phyloP scores from a whole-genome alignment of 495 filamentous ascomycete species.

The Ramalina intermedia region DNA sequence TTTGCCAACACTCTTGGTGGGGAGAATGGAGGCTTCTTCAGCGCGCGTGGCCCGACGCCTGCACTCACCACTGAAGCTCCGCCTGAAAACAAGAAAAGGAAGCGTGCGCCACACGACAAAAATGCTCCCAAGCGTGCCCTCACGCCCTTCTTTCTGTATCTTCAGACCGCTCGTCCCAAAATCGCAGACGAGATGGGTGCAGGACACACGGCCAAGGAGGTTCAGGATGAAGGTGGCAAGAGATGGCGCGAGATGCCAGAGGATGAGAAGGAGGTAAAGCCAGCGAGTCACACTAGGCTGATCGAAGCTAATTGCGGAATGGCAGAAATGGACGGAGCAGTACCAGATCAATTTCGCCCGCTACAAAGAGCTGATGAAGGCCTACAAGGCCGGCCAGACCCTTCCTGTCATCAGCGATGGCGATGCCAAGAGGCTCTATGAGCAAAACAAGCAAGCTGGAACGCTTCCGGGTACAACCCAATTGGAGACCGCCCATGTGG shows the following conservation, averaged over 20 bases:
- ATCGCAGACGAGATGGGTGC: conserved; percentile 64
- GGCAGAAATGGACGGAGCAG: conserved; percentile 54
- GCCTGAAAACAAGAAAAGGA: conserved; percentile 62
- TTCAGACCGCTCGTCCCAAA: conserved; percentile 62
- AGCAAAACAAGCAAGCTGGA: conserved; percentile 35
- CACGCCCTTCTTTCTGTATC: conserved; percentile 89
- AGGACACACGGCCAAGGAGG: conserved; percentile 57
- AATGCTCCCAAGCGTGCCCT: conserved; percentile 88
- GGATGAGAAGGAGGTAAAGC: conserved; percentile 55
- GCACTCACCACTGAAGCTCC: conserved; percentile 25
- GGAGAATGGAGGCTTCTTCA: conserved; percentile 25
- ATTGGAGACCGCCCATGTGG: conserved; percentile 38
- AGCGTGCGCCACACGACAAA: conserved; percentile 69
- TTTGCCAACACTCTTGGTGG: conserved; percentile 28
- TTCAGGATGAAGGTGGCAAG: conserved; percentile 71
- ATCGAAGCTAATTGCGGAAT: conserved; percentile 4
- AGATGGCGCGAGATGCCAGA: conserved; percentile 60
- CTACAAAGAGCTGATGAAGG: conserved; percentile 57
- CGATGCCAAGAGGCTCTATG: conserved; percentile 46
- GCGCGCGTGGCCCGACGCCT: conserved; percentile 17
- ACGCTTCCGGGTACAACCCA: conserved; percentile 36
- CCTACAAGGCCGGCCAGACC: conserved; percentile 45
- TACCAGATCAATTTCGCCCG: conserved; percentile 63
- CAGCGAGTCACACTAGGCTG: neutral
- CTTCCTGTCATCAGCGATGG: conserved; percentile 35